These are phyloP conservation scores for Ochetophila trinervis DNA, from an alignment of 306 rosid species.

Conservation along the genomic window DNA sequence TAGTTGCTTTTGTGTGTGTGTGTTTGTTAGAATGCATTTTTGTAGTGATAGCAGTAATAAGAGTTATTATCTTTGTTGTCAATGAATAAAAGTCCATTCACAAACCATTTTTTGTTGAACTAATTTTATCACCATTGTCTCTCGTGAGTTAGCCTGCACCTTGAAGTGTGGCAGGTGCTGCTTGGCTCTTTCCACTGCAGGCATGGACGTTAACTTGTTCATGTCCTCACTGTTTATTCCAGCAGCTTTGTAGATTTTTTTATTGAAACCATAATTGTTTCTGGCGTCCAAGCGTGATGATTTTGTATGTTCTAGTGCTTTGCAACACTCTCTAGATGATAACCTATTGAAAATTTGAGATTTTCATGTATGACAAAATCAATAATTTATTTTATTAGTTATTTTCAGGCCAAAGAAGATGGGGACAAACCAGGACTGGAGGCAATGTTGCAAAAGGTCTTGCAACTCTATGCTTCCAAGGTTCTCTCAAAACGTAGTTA, in stretches of 20 bases:
- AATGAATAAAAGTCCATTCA: too few species aligned
- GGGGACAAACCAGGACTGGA: conserved; percentile 95
- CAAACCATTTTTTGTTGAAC: too few species aligned
- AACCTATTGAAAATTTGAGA: neutral
- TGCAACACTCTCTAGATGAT: conserved; percentile 13
- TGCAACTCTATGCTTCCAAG: conserved; percentile 84
- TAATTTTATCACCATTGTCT: too few species aligned
- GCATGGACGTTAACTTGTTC: too few species aligned
- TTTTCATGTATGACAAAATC: conserved; percentile 5
- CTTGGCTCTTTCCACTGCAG: too few species aligned
- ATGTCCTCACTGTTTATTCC: too few species aligned
- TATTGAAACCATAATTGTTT: neutral
- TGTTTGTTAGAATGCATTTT: too few species aligned
- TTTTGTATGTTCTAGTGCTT: conserved; percentile 3
- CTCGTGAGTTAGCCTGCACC: too few species aligned
- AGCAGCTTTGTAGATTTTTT: too few species aligned
- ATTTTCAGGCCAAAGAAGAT: conserved; percentile 82
- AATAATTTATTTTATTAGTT: conserved; percentile 26
- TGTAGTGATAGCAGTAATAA: neutral
- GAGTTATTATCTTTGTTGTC: too few species aligned
- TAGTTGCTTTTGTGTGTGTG: too few species aligned
- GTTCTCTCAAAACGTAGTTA: conserved; percentile 84
- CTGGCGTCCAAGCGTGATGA: neutral
- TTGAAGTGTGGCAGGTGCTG: too few species aligned
- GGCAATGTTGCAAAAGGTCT: conserved; percentile 94